Evolutionary conservation across 2,329 filamentous ascomycete genomes (phyloP), one percentile per base, ranked within the genome.

Genomic region (Leptographium lundbergii): DNA sequence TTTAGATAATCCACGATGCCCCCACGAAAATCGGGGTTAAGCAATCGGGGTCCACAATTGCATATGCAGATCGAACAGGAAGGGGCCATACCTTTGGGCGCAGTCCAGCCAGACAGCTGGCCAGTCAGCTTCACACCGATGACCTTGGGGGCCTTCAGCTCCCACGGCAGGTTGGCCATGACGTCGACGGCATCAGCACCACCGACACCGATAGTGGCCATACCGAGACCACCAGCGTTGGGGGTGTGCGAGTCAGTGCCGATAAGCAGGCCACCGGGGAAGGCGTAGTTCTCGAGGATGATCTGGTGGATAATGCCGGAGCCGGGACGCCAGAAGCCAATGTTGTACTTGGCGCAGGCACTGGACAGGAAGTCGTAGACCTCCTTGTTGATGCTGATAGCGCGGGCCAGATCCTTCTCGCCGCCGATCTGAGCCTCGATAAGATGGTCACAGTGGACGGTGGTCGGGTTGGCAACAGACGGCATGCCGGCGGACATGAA

Each of bases 381-480:
- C 77, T 99, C 94, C 71, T 91, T 90, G 74, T 99, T 99, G 54
- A 88, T 87, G 73, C 86, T 80, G 63, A 99, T 95, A 48, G 91
- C 94, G 36, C 86, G 83, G 32, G 86, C 82, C 62, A 99, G 75
- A 74, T 99, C 94, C 27, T 84, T 81, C 67, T 92, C 86, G 42
- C 92, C 94, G 61, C 94, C 94, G 70, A 86, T 88, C 74, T 95
- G 87, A 59, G 92, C 94, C 34, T 97, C 92, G 74, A 99, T 97
- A 84, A 99, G 86, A 73, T 99, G 94, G 76, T 99, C 94, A 74
- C 94, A 99, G 77, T 99, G 94, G 66, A 97, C 96, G 72, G 91
- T 96, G 55, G 94, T 92, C 13, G 94, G 94, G 56, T 97, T 92
- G 11, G 91, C 91, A 2, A 94, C 96, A 61, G 84, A 84, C 32